These are phyloP conservation scores for Chaetomiaceae sp. DNA, from an alignment of 2,329 filamentous ascomycete species.

Conservation along the genomic window DNA sequence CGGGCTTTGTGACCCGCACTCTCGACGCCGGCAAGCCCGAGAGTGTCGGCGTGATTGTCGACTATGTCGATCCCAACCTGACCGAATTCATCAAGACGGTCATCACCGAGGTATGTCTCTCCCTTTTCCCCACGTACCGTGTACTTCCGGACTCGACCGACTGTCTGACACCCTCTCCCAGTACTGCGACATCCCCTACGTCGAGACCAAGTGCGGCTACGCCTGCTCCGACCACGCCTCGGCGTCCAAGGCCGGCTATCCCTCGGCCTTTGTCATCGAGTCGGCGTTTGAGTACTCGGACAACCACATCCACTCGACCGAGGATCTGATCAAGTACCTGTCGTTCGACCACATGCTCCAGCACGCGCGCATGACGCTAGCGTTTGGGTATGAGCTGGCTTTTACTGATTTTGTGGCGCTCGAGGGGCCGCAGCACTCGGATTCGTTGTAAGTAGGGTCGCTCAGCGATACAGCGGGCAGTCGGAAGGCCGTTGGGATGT, in stretches of 20 bases:
- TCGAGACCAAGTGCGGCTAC: slow-evolving; percentile 49
- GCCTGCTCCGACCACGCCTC: slow-evolving; percentile 66
- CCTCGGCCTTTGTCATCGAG: slow-evolving; percentile 61
- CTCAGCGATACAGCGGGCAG: too few species aligned
- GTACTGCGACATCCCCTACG: slow-evolving; percentile 72
- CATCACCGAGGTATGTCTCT: slow-evolving; percentile 55
- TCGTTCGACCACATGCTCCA: slow-evolving; percentile 63
- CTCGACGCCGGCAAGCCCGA: slow-evolving; percentile 77
- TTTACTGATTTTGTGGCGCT: slow-evolving; percentile 34
- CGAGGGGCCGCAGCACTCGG: slow-evolving; percentile 19
- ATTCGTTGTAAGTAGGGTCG: slow-evolving; percentile 12
- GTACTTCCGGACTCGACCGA: not conserved
- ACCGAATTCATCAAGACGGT: slow-evolving; percentile 89
- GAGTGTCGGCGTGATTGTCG: slow-evolving; percentile 86
- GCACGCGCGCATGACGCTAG: slow-evolving; percentile 50
- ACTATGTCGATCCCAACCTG: slow-evolving; percentile 77
- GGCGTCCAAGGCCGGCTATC: slow-evolving; percentile 61
- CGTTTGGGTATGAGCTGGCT: slow-evolving; percentile 44
- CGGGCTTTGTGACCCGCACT: slow-evolving; percentile 78
- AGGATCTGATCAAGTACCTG: slow-evolving; percentile 66
- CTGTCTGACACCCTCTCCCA: slow-evolving; percentile 26
- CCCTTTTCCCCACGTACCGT: not conserved
- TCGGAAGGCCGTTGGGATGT: too few species aligned
- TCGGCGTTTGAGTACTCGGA: slow-evolving; percentile 56
- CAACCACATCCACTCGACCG: slow-evolving; percentile 67